phyloP scores from a whole-genome alignment of 108 stramenopile genomes.

The Cyclotella kingstonii region DNA sequence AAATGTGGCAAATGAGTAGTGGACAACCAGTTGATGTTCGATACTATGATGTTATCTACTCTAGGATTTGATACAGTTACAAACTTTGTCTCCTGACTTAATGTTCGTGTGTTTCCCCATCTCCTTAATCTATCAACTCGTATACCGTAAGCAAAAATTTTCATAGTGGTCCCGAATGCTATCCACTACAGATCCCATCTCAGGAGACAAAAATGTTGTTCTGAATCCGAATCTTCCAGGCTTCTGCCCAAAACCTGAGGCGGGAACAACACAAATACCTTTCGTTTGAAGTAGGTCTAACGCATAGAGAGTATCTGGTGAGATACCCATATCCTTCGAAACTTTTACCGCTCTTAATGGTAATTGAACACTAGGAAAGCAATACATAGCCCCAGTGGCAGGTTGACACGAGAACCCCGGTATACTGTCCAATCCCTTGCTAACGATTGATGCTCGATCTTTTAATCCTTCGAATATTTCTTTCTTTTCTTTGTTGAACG shows the following conservation, averaged over 20 bases:
- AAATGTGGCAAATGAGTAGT: constrained; percentile 69
- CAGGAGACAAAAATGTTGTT: constrained; percentile 94
- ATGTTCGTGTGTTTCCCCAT: background rate
- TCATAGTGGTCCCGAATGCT: constrained; percentile 76
- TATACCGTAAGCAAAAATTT: constrained; percentile 76
- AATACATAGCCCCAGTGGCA: constrained; percentile 96
- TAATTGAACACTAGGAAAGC: constrained; percentile 87
- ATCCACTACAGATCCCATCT: constrained; percentile 71
- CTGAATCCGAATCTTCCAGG: constrained; percentile 93
- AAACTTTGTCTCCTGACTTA: background rate
- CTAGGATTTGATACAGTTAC: constrained; percentile 7
- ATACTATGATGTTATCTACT: constrained; percentile 73
- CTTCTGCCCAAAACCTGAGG: constrained; percentile 93
- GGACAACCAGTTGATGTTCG: constrained; percentile 77
- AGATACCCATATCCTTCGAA: constrained; percentile 61
- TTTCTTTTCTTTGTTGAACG: constrained; percentile 56
- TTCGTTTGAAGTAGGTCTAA: constrained; percentile 85
- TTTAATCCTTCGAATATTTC: constrained; percentile 67
- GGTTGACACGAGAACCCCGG: constrained; percentile 90
- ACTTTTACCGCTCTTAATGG: constrained; percentile 76
- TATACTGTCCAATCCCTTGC: constrained; percentile 81
- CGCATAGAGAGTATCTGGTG: constrained; percentile 94
- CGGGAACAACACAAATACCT: constrained; percentile 96
- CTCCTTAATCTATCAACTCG: background rate
- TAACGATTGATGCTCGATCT: constrained; percentile 72